Evolutionary conservation across 306 rosid genomes (phyloP).

Genomic region (Castanopsis chinensis): DNA sequence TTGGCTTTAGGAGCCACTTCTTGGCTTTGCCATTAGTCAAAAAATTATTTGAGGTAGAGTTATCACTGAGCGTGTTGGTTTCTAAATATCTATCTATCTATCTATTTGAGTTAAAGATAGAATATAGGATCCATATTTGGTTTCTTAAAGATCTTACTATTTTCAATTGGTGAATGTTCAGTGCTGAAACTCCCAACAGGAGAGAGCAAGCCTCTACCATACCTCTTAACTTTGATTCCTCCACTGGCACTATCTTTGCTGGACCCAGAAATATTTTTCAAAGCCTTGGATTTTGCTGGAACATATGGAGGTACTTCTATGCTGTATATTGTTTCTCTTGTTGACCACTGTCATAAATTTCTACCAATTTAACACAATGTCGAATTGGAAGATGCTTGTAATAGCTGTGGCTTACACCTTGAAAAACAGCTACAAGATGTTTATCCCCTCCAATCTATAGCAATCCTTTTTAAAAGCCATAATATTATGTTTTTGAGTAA

Average conservation of each 20-base stretch:
- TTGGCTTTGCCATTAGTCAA: neutral
- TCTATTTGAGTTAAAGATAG: no score
- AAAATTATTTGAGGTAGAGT: neutral
- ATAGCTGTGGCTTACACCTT: neutral
- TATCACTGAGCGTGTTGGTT: no score
- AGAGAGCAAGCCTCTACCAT: slow-evolving; percentile 56
- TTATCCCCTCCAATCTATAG: neutral
- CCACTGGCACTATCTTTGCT: slow-evolving; percentile 57
- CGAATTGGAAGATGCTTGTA: neutral
- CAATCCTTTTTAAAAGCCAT: neutral
- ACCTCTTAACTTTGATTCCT: slow-evolving; percentile 53
- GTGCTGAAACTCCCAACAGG: slow-evolving; percentile 65
- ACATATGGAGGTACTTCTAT: slow-evolving; percentile 66
- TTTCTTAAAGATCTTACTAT: neutral
- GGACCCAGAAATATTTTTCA: slow-evolving; percentile 70
- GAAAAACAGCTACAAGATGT: neutral
- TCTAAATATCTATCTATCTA: no score
- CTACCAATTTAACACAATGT: neutral
- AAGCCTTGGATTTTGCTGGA: slow-evolving; percentile 76
- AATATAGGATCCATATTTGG: neutral
- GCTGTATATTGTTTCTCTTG: neutral
- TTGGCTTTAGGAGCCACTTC: neutral
- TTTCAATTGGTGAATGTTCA: slow-evolving; percentile 28
- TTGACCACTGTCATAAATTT: neutral
- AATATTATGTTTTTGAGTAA: neutral